Conservation (phyloP, 331 rosid genomes). For the Stylosanthes scabra region DNA sequence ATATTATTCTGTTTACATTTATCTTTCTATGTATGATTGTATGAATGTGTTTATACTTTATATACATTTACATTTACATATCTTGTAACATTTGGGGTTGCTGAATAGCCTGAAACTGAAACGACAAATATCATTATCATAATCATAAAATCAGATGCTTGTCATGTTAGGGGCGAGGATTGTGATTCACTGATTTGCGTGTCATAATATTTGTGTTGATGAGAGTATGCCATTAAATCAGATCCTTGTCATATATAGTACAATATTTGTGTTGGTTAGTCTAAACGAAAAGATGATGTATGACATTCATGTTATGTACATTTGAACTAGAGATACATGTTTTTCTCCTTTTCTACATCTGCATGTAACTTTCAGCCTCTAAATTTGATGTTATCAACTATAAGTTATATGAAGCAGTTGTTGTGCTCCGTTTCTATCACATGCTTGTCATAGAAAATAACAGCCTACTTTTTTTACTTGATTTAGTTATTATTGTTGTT, state of each 20-base stretch:
- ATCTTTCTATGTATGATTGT: neutral
- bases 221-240: neutral
- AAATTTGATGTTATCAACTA: neutral
- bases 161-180: constrained; percentile 17
- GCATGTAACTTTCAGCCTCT: neutral
- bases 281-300: constrained; percentile 17
- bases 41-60: neutral
- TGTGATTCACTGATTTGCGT: constrained; percentile 2
- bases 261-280: constrained; percentile 9
- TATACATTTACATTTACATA: neutral
- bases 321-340: constrained; percentile 1
- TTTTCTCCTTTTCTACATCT: neutral
- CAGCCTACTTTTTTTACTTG: neutral
- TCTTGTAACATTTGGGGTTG: neutral
- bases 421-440: neutral
- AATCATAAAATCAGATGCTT: neutral
- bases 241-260: constrained; percentile 2
- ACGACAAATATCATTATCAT: neutral
- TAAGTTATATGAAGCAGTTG: too few relatives aligned
- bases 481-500: neutral
- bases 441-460: neutral
- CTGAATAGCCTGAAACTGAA: constrained; percentile 19
- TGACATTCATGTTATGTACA: constrained; percentile 35
- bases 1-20: neutral
- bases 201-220: too few relatives aligned